Conservation (phyloP, 129 eudicot genomes). For the Chrysanthemum seticuspe region DNA sequence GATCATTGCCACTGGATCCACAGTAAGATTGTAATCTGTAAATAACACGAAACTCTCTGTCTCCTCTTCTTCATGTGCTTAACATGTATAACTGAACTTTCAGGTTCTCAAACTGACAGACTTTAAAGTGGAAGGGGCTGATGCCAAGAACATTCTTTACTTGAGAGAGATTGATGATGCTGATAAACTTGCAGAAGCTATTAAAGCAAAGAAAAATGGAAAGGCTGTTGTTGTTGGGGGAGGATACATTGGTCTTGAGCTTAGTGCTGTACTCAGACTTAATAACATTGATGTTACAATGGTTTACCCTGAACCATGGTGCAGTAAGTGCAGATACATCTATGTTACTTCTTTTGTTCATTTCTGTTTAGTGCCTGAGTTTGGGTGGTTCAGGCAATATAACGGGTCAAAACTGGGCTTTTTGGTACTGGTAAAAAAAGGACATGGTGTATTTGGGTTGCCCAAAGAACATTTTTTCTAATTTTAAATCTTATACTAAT, state of each 20-base stretch:
- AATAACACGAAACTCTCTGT: not conserved
- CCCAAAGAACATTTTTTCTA: not conserved
- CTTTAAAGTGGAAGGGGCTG: slow-evolving; percentile 92
- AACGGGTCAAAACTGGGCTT: not conserved
- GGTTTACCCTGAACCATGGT: slow-evolving; percentile 99
- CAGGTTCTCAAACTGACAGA: slow-evolving; percentile 87
- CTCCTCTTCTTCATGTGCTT: slow-evolving; percentile 1
- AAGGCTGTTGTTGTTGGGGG: slow-evolving; percentile 94
- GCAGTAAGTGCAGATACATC: slow-evolving; percentile 72
- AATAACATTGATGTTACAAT: slow-evolving; percentile 78
- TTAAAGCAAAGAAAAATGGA: slow-evolving; percentile 88
- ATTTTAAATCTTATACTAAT: too few relatives aligned
- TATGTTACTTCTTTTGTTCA: slow-evolving; percentile 1
- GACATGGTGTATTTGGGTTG: too few relatives aligned
- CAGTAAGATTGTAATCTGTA: slow-evolving; percentile 42
- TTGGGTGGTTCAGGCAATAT: not conserved
- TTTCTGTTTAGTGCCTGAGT: not conserved
- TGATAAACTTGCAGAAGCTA: slow-evolving; percentile 80
- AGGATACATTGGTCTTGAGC: slow-evolving; percentile 98
- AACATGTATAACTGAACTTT: slow-evolving; percentile 17
- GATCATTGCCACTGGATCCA: slow-evolving; percentile 90
- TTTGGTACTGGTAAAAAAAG: too few relatives aligned
- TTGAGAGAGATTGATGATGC: slow-evolving; percentile 97
- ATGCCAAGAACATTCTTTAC: slow-evolving; percentile 82
- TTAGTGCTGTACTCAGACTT: slow-evolving; percentile 79